Conservation (phyloP, 75 land plant genomes). For the Cunninghamia lanceolata region DNA sequence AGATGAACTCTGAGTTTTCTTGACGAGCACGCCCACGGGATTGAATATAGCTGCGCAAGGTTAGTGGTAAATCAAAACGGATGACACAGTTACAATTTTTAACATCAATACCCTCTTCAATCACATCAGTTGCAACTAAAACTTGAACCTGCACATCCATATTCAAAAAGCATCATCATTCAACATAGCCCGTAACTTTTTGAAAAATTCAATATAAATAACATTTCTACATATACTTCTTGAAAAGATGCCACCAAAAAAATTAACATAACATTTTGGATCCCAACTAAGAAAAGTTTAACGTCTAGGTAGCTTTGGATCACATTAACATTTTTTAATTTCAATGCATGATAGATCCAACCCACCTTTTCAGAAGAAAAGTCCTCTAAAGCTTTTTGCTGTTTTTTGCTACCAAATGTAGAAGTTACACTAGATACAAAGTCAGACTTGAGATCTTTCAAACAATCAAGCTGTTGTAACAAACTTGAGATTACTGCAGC, state of each 20-base stretch:
- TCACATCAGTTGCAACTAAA: conserved; percentile 79
- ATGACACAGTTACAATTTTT: conserved; percentile 82
- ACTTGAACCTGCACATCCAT: conserved; percentile 56
- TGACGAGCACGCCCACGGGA: conserved; percentile 81
- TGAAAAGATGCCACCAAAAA: background rate
- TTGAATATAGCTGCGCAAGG: conserved; percentile 80
- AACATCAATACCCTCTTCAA: conserved; percentile 87
- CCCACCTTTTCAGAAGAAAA: conserved; percentile 64
- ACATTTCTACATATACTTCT: background rate
- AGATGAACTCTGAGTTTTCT: conserved; percentile 47
- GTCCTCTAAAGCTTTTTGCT: conserved; percentile 38
- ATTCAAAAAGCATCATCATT: too few species aligned
- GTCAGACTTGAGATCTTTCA: conserved; percentile 47
- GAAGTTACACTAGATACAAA: conserved; percentile 44
- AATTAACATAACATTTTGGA: background rate
- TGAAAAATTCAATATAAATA: background rate
- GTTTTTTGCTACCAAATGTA: conserved; percentile 28
- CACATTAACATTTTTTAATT: too few species aligned
- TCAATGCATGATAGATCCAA: too few species aligned
- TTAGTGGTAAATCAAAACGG: conserved; percentile 80
- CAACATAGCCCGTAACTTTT: too few species aligned
- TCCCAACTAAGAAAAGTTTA: background rate
- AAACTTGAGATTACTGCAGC: conserved; percentile 38
- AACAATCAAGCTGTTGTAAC: conserved; percentile 32
- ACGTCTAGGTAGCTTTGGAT: background rate